Conservation (phyloP, 148 eudicot genomes). For the Vaccinium darrowii region DNA sequence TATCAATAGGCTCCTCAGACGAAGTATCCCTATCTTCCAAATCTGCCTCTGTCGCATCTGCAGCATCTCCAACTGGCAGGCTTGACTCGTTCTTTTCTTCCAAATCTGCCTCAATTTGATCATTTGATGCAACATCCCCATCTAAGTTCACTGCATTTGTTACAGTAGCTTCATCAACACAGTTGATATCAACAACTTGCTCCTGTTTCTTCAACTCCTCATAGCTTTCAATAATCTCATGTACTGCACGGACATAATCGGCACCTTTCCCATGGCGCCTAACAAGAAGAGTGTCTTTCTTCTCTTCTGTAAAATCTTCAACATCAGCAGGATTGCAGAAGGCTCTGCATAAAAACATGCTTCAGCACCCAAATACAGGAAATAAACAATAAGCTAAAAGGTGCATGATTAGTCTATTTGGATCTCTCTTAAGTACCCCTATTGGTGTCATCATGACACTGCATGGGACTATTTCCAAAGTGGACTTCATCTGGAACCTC, state of each 20-base stretch:
- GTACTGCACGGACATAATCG: constrained; percentile 91
- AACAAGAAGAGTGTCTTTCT: constrained; percentile 57
- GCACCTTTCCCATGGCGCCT: constrained; percentile 89
- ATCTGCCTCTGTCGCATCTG: constrained; percentile 38
- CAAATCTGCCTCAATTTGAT: constrained; percentile 31
- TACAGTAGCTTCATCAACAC: constrained; percentile 31
- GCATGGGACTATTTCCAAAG: background rate
- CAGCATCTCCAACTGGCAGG: constrained; percentile 42
- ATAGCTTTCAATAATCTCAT: constrained; percentile 75
- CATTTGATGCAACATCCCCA: constrained; percentile 27
- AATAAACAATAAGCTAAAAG: background rate
- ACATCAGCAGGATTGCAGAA: constrained; percentile 96
- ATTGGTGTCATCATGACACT: background rate
- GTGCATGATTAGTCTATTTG: background rate
- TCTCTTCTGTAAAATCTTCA: constrained; percentile 92
- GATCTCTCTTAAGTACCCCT: background rate
- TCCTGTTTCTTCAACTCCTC: constrained; percentile 61
- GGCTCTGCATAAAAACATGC: constrained; percentile 52
- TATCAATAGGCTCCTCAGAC: constrained; percentile 44
- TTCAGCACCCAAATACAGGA: background rate
- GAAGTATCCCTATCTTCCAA: constrained; percentile 32
- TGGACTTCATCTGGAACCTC: background rate
- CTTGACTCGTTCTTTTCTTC: constrained; percentile 40
- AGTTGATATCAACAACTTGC: constrained; percentile 30
- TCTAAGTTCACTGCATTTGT: constrained; percentile 31